phyloP scores from a whole-genome alignment of 2,329 filamentous ascomycete species.

The Ampelomyces quisqualis region DNA sequence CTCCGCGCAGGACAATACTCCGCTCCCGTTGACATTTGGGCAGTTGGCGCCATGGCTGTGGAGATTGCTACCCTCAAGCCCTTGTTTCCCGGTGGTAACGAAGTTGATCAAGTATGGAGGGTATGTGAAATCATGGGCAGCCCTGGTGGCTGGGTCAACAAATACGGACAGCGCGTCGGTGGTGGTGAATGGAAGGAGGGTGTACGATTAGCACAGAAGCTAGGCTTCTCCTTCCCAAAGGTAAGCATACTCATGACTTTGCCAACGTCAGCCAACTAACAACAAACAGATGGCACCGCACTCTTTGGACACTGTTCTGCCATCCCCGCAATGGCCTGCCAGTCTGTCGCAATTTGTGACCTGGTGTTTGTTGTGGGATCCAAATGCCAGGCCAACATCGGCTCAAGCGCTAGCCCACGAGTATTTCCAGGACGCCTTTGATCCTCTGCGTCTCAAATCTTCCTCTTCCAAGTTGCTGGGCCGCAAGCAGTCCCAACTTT shows the following conservation, averaged over 20 bases:
- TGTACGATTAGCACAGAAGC: conserved; percentile 85
- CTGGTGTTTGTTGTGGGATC: conserved; percentile 99
- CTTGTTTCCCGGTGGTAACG: conserved; percentile 93
- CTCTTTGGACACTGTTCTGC: conserved; percentile 90
- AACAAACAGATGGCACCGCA: conserved; percentile 86
- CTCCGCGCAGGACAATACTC: conserved; percentile 95
- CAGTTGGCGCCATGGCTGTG: conserved; percentile 96
- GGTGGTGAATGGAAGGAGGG: conserved; percentile 98
- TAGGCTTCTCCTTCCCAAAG: conserved; percentile 97
- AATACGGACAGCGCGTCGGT: conserved; percentile 79
- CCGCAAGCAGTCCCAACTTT: conserved; percentile 85
- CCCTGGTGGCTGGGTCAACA: conserved; percentile 97
- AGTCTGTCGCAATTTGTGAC: conserved; percentile 91
- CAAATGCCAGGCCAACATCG: conserved; percentile 85
- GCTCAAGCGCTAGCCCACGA: conserved; percentile 93
- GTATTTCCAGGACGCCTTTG: conserved; percentile 89
- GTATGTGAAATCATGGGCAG: conserved; percentile 99
- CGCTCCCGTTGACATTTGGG: conserved; percentile 97
- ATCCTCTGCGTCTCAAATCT: conserved; percentile 89
- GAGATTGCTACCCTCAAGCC: conserved; percentile 96
- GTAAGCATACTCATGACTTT: conserved; percentile 37
- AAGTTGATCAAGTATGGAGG: conserved; percentile 98
- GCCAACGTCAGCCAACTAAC: conserved; percentile 7
- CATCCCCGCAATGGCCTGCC: conserved; percentile 85
- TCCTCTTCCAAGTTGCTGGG: conserved; percentile 80